Percentiles rank a stretch among this genome's conserved stretches.
Conservation (phyloP, 495 filamentous ascomycete genomes). For the Pseudevernia furfuracea region DNA sequence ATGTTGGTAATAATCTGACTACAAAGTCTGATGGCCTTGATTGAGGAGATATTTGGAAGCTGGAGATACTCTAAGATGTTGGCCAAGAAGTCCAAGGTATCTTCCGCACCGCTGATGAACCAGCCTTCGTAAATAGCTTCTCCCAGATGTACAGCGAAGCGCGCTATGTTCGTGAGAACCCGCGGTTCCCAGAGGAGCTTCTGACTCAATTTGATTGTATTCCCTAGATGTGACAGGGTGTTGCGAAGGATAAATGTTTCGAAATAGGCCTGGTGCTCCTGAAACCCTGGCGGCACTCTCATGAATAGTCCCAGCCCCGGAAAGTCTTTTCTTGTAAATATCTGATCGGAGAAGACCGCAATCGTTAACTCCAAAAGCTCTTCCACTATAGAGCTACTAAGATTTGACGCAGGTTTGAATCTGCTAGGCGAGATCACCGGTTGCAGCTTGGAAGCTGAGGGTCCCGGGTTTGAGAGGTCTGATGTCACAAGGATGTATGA, state of each 20-base stretch:
- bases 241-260: constrained; percentile 80
- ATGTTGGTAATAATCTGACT: constrained; percentile 69
- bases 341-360: constrained; percentile 71
- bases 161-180: constrained; percentile 74
- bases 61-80: constrained; percentile 80
- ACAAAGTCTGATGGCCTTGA: constrained; percentile 85
- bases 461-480: constrained; percentile 47
- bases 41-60: constrained; percentile 65
- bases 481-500: constrained; percentile 84
- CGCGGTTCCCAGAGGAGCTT: constrained; percentile 70
- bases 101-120: constrained; percentile 80
- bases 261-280: constrained; percentile 90
- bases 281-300: constrained; percentile 85
- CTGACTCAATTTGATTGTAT: constrained; percentile 60
- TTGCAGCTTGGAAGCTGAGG: constrained; percentile 55
- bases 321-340: constrained; percentile 81
- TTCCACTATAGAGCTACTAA: constrained; percentile 64
- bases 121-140: constrained; percentile 94
- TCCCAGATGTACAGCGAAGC: constrained; percentile 67
- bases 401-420: constrained; percentile 35
- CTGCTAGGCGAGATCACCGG: constrained; percentile 51
- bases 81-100: constrained; percentile 81
- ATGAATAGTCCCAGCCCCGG: constrained; percentile 77
- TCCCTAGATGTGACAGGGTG: constrained; percentile 62
- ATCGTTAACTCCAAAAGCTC: constrained; percentile 67